These are phyloP conservation scores for Alternaria burnsii DNA, from an alignment of 2,329 filamentous ascomycete species.

Conservation along the genomic window DNA sequence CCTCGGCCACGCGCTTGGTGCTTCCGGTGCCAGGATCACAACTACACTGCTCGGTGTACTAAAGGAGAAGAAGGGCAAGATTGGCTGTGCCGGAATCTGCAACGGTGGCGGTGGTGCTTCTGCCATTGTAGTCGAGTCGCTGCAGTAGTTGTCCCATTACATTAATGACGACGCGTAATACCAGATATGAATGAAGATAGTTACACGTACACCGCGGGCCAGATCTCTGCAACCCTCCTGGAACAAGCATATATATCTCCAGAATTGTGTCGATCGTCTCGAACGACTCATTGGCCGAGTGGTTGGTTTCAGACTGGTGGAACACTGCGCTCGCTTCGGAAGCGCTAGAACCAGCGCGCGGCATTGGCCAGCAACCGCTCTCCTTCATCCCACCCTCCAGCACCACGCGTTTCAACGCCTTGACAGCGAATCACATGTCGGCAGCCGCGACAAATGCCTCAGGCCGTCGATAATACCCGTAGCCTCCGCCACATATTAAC, in stretches of 20 bases:
- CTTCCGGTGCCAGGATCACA: constrained; percentile 91
- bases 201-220: background rate
- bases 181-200: constrained; percentile 13
- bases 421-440: constrained; percentile 19
- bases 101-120: constrained; percentile 97
- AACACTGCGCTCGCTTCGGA: constrained; percentile 17
- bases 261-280: background rate
- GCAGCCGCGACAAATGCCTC: constrained; percentile 11
- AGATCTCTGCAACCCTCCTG: background rate
- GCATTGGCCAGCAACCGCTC: constrained; percentile 23
- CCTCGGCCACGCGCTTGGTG: constrained; percentile 92
- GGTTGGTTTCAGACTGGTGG: constrained; percentile 20
- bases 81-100: constrained; percentile 94
- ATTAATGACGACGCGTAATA: constrained; percentile 14
- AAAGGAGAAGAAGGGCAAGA: constrained; percentile 89
- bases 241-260: constrained; percentile 1
- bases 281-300: constrained; percentile 12
- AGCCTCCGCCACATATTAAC: constrained; percentile 19
- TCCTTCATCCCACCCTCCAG: constrained; percentile 18
- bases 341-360: constrained; percentile 14
- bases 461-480: constrained; percentile 14
- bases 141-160: constrained; percentile 38
- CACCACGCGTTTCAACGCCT: constrained; percentile 28
- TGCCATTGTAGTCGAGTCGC: constrained; percentile 83
- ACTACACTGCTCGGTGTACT: constrained; percentile 89